Conservation (phyloP, 2,329 filamentous ascomycete genomes). For the Phialemoniopsis sp. region DNA sequence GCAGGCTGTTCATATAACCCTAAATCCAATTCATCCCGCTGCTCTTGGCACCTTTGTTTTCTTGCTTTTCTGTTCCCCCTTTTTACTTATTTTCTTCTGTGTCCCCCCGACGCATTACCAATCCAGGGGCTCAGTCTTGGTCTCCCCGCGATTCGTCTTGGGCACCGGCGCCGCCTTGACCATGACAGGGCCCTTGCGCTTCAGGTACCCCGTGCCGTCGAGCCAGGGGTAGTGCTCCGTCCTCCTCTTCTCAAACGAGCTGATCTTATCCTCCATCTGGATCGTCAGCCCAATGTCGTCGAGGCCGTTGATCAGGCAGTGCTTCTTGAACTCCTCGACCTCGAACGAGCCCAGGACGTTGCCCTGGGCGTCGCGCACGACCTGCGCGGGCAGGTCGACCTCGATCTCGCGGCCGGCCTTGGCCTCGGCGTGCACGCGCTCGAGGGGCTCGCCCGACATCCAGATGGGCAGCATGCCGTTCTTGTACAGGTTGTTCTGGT, state of each 20-base stretch:
- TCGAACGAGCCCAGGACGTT: constrained; percentile 75
- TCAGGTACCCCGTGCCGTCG: constrained; percentile 80
- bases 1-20: neutral
- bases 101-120: too few relatives aligned
- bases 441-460: too few relatives aligned
- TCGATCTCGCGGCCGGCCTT: constrained; percentile 78
- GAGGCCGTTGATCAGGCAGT: constrained; percentile 88
- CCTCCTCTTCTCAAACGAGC: constrained; percentile 74
- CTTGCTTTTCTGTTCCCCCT: too few relatives aligned
- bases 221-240: constrained; percentile 83
- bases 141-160: constrained; percentile 83
- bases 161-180: constrained; percentile 67
- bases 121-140: constrained; percentile 79
- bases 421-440: constrained; percentile 72
- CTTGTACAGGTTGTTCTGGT: constrained; percentile 99
- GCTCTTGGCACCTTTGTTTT: neutral
- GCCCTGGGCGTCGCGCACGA: constrained; percentile 72
- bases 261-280: constrained; percentile 86
- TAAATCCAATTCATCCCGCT: too few relatives aligned
- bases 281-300: constrained; percentile 96
- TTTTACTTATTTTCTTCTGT: neutral
- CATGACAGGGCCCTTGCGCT: constrained; percentile 49
- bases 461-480: constrained; percentile 97
- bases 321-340: constrained; percentile 89
- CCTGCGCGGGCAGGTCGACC: constrained; percentile 81